Conservation (phyloP, 768 basidiomycete genomes). For the Polyporus arcularius region DNA sequence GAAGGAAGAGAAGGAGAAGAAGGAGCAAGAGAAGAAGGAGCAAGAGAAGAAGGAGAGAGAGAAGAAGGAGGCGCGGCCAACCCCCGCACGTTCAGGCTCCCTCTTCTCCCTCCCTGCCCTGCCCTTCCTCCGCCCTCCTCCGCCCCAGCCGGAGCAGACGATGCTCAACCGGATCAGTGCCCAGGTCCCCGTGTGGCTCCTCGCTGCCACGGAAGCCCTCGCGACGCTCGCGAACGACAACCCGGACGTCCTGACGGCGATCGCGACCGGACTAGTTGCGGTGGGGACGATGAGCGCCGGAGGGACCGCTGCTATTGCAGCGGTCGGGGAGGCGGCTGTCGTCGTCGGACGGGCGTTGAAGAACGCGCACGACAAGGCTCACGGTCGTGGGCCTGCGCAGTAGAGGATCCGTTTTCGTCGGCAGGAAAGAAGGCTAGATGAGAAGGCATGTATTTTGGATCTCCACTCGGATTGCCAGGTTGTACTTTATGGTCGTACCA, state of each 20-base stretch:
- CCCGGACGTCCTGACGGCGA: conserved; percentile 16
- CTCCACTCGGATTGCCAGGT: too few species aligned
- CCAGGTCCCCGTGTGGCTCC: conserved; percentile 26
- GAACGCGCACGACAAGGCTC: conserved; percentile 12
- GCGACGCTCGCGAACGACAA: conserved; percentile 18
- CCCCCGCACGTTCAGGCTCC: conserved; percentile 6
- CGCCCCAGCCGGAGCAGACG: conserved; percentile 17
- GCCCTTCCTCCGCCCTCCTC: conserved; percentile 12
- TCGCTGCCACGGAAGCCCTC: conserved; percentile 21
- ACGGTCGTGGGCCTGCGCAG: not conserved
- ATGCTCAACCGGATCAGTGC: conserved; percentile 17
- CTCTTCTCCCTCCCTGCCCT: conserved; percentile 17
- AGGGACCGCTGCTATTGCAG: conserved; percentile 12
- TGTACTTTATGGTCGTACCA: too few species aligned
- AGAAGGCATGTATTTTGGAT: not conserved
- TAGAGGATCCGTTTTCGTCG: not conserved
- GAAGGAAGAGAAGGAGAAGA: too few species aligned
- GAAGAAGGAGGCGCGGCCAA: not conserved
- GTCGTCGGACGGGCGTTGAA: conserved; percentile 15
- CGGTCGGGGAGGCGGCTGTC: conserved; percentile 17
- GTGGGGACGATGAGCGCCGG: conserved; percentile 13
- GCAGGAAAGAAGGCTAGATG: not conserved
- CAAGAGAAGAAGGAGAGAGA: not conserved
- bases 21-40: not conserved
- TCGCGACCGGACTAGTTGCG: conserved; percentile 15